These are phyloP conservation scores for Abrus pulchellus DNA, from an alignment of 306 rosid genomes.

Conservation along the genomic window DNA sequence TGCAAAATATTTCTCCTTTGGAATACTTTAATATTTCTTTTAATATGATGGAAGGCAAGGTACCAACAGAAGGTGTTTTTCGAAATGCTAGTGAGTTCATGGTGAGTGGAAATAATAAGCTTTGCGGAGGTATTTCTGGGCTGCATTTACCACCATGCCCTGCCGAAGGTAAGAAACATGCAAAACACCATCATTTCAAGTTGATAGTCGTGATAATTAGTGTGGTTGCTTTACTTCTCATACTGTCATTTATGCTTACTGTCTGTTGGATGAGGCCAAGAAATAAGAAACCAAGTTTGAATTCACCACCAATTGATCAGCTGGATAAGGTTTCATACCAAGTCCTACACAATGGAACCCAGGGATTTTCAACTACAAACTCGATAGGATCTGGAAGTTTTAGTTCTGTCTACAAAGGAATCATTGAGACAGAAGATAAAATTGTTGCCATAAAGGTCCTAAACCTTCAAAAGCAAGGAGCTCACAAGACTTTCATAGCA, in stretches of 20 bases:
- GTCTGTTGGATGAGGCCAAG: slow-evolving; percentile 7
- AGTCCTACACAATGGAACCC: slow-evolving; percentile 28
- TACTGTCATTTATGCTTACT: background rate
- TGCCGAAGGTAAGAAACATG: slow-evolving; percentile 2
- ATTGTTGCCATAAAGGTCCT: slow-evolving; percentile 51
- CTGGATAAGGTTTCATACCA: slow-evolving; percentile 39
- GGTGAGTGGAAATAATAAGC: slow-evolving; percentile 34
- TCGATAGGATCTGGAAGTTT: slow-evolving; percentile 42
- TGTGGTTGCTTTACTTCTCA: slow-evolving; percentile 26
- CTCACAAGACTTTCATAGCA: slow-evolving; percentile 43
- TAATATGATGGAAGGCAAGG: slow-evolving; percentile 58
- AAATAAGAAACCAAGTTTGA: background rate
- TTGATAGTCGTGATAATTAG: slow-evolving; percentile 11
- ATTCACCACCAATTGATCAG: background rate
- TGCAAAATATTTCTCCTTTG: slow-evolving; percentile 27
- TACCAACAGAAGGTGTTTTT: slow-evolving; percentile 54
- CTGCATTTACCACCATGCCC: slow-evolving; percentile 44
- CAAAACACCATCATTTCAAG: slow-evolving; percentile 27
- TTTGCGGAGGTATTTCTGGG: slow-evolving; percentile 48
- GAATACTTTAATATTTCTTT: slow-evolving; percentile 53
- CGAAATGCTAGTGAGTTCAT: slow-evolving; percentile 10
- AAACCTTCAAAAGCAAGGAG: slow-evolving; percentile 45
- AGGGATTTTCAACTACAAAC: slow-evolving; percentile 33
- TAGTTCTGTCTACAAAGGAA: slow-evolving; percentile 45
- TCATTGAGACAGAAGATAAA: slow-evolving; percentile 29